Conservation (phyloP, 2,329 filamentous ascomycete species). For the Penicillium polonicum region DNA sequence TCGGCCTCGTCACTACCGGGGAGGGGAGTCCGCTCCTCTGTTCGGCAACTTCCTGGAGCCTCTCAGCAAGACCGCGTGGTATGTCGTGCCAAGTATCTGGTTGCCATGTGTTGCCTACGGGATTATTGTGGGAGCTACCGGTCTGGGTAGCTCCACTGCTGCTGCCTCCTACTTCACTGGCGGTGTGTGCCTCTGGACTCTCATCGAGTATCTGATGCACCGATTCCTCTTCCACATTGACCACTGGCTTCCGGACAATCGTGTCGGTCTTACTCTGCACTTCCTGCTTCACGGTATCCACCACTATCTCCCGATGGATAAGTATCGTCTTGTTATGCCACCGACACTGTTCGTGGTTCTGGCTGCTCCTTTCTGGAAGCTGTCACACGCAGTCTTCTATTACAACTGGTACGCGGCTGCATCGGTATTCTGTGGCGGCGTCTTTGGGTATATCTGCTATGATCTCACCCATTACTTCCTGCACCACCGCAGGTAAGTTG, state of each 20-base stretch:
- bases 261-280: conserved; percentile 79
- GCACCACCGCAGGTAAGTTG: conserved; percentile 77
- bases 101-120: conserved; percentile 76
- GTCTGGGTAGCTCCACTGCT: conserved; percentile 52
- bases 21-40: conserved; percentile 84
- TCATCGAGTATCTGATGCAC: conserved; percentile 87
- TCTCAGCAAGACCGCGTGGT: conserved; percentile 94
- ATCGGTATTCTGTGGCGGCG: conserved; percentile 79
- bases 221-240: conserved; percentile 93
- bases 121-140: conserved; percentile 62
- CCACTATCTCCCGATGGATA: conserved; percentile 99
- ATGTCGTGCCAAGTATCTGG: conserved; percentile 81
- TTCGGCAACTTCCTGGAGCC: conserved; percentile 99
- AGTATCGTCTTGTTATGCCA: conserved; percentile 94
- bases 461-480: conserved; percentile 98
- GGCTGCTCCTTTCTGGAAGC: conserved; percentile 86
- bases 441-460: conserved; percentile 95
- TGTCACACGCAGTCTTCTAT: conserved; percentile 78
- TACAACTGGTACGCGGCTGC: conserved; percentile 82
- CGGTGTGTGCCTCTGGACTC: conserved; percentile 78
- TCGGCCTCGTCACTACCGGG: conserved; percentile 91
- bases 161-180: conserved; percentile 63
- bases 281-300: conserved; percentile 96
- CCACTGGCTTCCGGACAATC: conserved; percentile 86
- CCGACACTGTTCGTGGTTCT: conserved; percentile 81